phyloP scores from a whole-genome alignment of 768 basidiomycete genomes.

The Amanita jacksonii region DNA sequence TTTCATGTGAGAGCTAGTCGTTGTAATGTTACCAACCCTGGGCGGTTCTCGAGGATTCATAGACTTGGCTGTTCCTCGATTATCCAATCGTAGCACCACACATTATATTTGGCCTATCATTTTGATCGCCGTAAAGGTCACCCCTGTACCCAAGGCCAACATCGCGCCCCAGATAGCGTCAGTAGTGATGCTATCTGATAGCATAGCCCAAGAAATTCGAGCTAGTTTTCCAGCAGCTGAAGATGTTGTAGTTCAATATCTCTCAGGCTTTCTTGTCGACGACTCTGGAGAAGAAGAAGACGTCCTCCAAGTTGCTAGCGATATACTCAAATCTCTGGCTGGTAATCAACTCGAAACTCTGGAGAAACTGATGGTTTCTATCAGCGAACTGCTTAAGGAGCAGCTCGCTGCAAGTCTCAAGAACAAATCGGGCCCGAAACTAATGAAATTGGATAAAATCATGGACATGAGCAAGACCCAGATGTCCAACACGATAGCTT shows the following conservation, averaged over 20 bases:
- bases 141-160: too few relatives aligned
- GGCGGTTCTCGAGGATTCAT: too few relatives aligned
- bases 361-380: constrained; percentile 55
- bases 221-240: constrained; percentile 64
- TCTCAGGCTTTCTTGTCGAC: constrained; percentile 82
- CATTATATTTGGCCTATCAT: not conserved
- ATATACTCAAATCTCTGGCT: constrained; percentile 70
- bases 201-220: constrained; percentile 76
- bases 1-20: too few relatives aligned
- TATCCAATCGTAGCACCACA: too few relatives aligned
- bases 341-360: constrained; percentile 49
- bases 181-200: constrained; percentile 50
- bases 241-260: constrained; percentile 78
- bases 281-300: constrained; percentile 87
- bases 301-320: constrained; percentile 64
- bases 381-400: constrained; percentile 56
- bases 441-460: constrained; percentile 75
- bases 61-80: too few relatives aligned
- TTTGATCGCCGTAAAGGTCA: too few relatives aligned
- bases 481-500: constrained; percentile 71
- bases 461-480: constrained; percentile 82
- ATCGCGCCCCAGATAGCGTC: too few relatives aligned
- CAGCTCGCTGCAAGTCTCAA: constrained; percentile 49
- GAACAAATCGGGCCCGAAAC: constrained; percentile 51
- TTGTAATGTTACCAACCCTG: too few relatives aligned